Conservation (phyloP, 2,329 filamentous ascomycete species). For the Colletotrichum orbiculare region DNA sequence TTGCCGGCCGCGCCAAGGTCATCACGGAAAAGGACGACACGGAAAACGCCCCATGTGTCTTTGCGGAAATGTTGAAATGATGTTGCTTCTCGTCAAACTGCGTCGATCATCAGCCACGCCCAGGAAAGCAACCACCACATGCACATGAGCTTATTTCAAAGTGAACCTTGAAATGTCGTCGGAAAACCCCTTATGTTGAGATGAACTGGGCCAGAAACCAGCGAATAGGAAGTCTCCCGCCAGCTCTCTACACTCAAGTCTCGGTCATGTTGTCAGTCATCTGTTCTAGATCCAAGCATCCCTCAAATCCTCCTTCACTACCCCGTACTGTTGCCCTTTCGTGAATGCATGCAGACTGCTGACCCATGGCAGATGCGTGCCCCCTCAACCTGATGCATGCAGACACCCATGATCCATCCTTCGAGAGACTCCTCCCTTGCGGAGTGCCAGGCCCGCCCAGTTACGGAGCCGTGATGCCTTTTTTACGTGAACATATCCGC, state of each 20-base stretch:
- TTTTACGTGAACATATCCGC: background rate
- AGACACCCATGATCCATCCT: background rate
- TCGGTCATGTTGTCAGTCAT: background rate
- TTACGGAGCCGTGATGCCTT: background rate
- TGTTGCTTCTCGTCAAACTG: background rate
- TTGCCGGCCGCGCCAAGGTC: constrained; percentile 21
- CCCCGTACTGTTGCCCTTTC: background rate
- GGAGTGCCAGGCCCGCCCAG: background rate
- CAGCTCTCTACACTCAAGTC: background rate
- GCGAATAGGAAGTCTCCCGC: constrained; percentile 6
- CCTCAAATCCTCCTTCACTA: background rate
- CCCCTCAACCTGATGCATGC: background rate
- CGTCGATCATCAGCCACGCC: constrained; percentile 15
- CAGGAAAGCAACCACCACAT: background rate
- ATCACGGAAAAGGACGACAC: constrained; percentile 18
- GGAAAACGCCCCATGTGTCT: constrained; percentile 1
- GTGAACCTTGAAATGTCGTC: background rate
- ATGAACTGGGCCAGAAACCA: background rate
- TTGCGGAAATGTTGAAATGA: constrained; percentile 1
- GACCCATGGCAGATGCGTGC: background rate
- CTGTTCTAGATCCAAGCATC: background rate
- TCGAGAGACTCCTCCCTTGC: background rate
- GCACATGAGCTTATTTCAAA: constrained; percentile 18
- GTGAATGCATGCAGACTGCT: constrained; percentile 9
- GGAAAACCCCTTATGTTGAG: constrained; percentile 11